These are phyloP conservation scores for Aspergillus aculeatinus DNA, from an alignment of 2,329 filamentous ascomycete species.

Conservation along the genomic window DNA sequence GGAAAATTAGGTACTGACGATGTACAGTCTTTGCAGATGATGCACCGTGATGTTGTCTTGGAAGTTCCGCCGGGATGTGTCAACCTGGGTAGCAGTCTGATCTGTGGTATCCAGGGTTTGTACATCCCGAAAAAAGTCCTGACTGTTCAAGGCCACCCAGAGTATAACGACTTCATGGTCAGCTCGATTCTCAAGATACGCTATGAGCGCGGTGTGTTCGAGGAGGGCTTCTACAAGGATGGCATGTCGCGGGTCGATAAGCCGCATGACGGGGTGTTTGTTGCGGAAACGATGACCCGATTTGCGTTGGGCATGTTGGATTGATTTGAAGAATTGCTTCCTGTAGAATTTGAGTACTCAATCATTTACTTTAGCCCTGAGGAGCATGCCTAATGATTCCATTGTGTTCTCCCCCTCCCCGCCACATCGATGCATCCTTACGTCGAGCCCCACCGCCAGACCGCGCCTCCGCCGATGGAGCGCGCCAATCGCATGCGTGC, in stretches of 20 bases:
- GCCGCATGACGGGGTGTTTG: constrained; percentile 24
- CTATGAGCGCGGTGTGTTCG: constrained; percentile 24
- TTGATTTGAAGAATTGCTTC: neutral
- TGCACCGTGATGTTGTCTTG: constrained; percentile 50
- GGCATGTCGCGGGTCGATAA: constrained; percentile 20
- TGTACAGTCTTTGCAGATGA: constrained; percentile 41
- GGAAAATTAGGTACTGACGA: neutral
- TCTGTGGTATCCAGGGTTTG: constrained; percentile 47
- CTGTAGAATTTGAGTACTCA: too few relatives aligned
- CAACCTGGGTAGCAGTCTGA: constrained; percentile 44
- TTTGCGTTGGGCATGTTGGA: constrained; percentile 1
- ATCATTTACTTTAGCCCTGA: too few relatives aligned
- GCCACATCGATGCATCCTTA: too few relatives aligned
- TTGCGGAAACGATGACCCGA: constrained; percentile 17
- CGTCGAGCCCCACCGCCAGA: neutral
- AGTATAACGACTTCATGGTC: constrained; percentile 44
- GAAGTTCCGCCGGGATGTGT: constrained; percentile 41
- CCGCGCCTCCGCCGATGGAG: neutral
- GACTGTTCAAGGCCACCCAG: constrained; percentile 52
- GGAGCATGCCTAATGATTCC: neutral
- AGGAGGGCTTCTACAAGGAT: constrained; percentile 23
- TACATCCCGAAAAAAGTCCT: constrained; percentile 43
- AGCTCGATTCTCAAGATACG: constrained; percentile 30
- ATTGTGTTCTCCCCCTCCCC: neutral
- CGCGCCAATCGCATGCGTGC: neutral